These are phyloP conservation scores for Chalciporus piperatus DNA, from an alignment of 768 basidiomycete species.

Conservation along the genomic window DNA sequence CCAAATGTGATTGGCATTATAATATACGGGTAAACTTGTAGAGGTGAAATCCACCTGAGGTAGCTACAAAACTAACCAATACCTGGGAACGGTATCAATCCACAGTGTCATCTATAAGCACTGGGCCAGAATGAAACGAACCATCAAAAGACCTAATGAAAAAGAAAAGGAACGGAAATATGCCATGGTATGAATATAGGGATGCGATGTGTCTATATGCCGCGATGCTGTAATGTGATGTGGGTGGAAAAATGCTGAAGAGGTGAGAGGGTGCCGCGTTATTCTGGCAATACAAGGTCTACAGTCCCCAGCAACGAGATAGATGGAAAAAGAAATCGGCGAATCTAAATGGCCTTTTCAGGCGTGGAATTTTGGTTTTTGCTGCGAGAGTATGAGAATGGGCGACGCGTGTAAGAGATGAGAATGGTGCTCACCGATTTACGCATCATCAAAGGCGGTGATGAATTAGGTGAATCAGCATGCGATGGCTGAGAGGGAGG, in stretches of 20 bases:
- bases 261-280: conserved; percentile 14
- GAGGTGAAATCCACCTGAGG: conserved; percentile 3
- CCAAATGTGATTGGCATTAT: conserved; percentile 15
- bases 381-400: conserved; percentile 9
- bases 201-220: conserved; percentile 33
- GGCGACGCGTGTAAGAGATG: not conserved
- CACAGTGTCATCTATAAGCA: conserved; percentile 15
- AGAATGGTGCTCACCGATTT: conserved; percentile 38
- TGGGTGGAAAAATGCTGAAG: conserved; percentile 14
- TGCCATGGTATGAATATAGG: conserved; percentile 36
- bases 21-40: conserved; percentile 20
- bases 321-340: conserved; percentile 1
- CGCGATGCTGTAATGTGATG: conserved; percentile 27
- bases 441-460: conserved; percentile 56
- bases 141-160: conserved; percentile 9
- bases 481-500: conserved; percentile 32
- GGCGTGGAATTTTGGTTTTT: conserved; percentile 37
- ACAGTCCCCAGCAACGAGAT: conserved; percentile 18
- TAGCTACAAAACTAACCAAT: conserved; percentile 22
- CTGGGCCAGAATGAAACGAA: conserved; percentile 13
- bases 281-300: conserved; percentile 21
- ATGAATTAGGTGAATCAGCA: conserved; percentile 37
- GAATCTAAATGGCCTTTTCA: conserved; percentile 13
- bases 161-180: conserved; percentile 13
- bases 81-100: conserved; percentile 6